Evolutionary conservation across 177 flowering plant species (phyloP).

Genomic region (Vitis hybrid): DNA sequence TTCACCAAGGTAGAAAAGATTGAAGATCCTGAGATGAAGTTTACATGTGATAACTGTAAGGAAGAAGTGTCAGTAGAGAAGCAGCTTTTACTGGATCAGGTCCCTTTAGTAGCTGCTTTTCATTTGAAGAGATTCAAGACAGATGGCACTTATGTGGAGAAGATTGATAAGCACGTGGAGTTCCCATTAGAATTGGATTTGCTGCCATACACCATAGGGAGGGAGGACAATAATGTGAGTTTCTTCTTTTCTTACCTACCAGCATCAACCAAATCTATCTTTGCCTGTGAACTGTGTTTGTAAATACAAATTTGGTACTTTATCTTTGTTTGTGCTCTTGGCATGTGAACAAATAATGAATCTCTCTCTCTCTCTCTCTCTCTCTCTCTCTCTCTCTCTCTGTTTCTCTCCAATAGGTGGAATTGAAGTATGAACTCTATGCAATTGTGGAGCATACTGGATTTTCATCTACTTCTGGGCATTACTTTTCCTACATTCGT

Average conservation of each 20-base stretch:
- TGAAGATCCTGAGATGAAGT: constrained; percentile 63
- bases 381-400: background rate
- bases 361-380: background rate
- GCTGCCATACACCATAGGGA: constrained; percentile 46
- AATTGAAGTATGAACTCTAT: constrained; percentile 69
- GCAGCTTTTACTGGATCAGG: constrained; percentile 65
- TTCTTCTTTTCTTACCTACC: background rate
- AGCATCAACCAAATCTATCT: no score
- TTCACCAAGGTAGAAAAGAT: constrained; percentile 84
- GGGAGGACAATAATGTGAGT: constrained; percentile 44
- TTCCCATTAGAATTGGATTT: constrained; percentile 80
- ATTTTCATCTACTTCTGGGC: constrained; percentile 57
- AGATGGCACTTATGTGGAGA: constrained; percentile 65
- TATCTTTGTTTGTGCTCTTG: background rate
- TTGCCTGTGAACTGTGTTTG: no score
- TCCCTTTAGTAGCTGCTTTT: constrained; percentile 66
- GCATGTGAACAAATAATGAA: background rate
- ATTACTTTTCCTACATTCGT: constrained; percentile 75
- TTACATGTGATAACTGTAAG: constrained; percentile 73
- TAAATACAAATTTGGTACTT: no score
- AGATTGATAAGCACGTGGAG: constrained; percentile 63
- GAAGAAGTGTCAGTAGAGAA: constrained; percentile 67
- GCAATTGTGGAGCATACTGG: constrained; percentile 84
- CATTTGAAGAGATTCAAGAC: constrained; percentile 93
- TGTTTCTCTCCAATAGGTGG: constrained; percentile 29